Conservation (phyloP, 495 filamentous ascomycete genomes). For the Penicillium canescens region DNA sequence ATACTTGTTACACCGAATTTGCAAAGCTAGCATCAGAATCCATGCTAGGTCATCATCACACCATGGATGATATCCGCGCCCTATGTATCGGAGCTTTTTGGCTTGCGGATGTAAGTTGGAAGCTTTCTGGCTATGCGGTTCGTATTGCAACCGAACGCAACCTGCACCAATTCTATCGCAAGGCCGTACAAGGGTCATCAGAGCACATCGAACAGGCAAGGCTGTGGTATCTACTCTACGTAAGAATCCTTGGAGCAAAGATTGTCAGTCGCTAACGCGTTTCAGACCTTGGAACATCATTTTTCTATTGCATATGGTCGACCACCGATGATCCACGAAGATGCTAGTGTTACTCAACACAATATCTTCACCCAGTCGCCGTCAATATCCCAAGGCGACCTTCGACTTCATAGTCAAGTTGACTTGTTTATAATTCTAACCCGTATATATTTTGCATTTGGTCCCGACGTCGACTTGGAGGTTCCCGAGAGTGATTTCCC, state of each 20-base stretch:
- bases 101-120: conserved; percentile 58
- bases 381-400: conserved; percentile 48
- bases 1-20: conserved; percentile 55
- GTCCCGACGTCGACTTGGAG: conserved; percentile 56
- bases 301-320: conserved; percentile 56
- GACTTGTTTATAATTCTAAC: conserved; percentile 60
- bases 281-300: conserved; percentile 54
- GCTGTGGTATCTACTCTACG: conserved; percentile 55
- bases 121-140: conserved; percentile 55
- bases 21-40: conserved; percentile 50
- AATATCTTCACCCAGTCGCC: conserved; percentile 48
- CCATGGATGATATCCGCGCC: conserved; percentile 52
- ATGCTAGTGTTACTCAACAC: conserved; percentile 51
- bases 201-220: conserved; percentile 49
- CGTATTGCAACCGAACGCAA: conserved; percentile 56
- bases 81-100: conserved; percentile 57
- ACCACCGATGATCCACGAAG: conserved; percentile 57
- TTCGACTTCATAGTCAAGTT: conserved; percentile 57
- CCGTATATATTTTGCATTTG: conserved; percentile 56
- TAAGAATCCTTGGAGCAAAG: conserved; percentile 23
- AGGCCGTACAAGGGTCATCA: conserved; percentile 46
- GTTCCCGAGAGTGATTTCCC: conserved; percentile 48
- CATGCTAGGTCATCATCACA: conserved; percentile 53
- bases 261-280: conserved; percentile 14
- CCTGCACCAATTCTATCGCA: conserved; percentile 51